phyloP scores from a whole-genome alignment of 208 protist genomes.

The Novymonas esmeraldas region DNA sequence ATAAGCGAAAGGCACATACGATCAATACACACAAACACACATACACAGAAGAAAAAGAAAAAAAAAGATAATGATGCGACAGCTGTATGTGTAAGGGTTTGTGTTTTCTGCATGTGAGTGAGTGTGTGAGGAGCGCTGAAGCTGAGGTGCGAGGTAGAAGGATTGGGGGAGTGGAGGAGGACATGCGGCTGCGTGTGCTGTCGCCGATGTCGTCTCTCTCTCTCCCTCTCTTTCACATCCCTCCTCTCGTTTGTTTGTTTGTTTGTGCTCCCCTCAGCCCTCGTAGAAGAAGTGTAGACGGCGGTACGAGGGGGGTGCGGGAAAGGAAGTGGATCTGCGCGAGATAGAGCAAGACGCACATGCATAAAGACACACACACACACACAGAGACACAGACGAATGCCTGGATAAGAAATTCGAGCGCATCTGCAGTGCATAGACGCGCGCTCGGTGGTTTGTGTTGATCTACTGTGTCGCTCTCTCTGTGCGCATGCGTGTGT shows the following conservation, averaged over 20 bases:
- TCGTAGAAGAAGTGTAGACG: no score
- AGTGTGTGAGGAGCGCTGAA: not conserved
- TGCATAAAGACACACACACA: not conserved
- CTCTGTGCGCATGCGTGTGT: not conserved
- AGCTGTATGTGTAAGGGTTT: not conserved
- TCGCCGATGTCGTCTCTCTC: not conserved
- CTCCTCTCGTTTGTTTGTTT: not conserved
- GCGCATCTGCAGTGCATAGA: no score
- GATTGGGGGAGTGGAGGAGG: not conserved
- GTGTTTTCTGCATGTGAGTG: not conserved
- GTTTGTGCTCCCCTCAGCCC: not conserved
- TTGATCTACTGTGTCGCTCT: not conserved
- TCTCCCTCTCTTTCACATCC: not conserved
- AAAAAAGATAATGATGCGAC: not conserved
- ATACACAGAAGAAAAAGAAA: not conserved
- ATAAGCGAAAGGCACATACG: conserved; percentile 1
- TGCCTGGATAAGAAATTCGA: no score
- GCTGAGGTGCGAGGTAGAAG: not conserved
- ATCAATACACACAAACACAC: not conserved
- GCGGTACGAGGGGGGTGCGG: no score
- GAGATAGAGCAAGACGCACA: not conserved
- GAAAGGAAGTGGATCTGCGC: no score
- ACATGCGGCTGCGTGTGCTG: no score
- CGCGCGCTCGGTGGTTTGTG: not conserved
- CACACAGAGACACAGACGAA: not conserved